Base-by-base conservation (phyloP, 2,329 filamentous ascomycete genomes). In the Colletotrichum sp. region DNA sequence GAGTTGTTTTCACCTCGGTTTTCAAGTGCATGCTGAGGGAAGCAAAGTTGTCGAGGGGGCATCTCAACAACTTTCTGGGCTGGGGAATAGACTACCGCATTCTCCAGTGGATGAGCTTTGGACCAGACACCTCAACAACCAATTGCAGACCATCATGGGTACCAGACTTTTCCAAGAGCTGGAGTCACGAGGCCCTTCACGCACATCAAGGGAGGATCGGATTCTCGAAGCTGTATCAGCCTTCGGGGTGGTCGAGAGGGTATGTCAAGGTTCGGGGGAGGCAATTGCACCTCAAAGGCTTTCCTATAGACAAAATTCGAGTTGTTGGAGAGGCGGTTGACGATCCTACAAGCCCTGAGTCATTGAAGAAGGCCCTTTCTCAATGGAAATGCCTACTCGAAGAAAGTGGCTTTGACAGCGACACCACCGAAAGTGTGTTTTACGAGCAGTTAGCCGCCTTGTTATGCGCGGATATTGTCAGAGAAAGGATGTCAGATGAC, bases 41-140 rank as follows among this genome's bases (percentile, higher is more conserved):
- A 52, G 49, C 49, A 2, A 16, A 52, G 18, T 6, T 2, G 0
- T 52, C 49, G 0, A 16, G 49, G n/a, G 49, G 49, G 10, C n/a
- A 52, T 52, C n/a, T 52, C 49, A 52, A 52, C 21, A 52, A 52
- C 8, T 52, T 52, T 10, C 18, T 52, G 0, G 49, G 49, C 49
- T 52, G 49, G 49, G 49, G 49, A 12, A n/a, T 52, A 52, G 49
- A 52, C 8, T 52, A 52, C 0, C 49, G 49, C 0, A 0, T 52
- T 13, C 49, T 52, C 10, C n/a, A 52, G 0, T 52, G 49, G 49
- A 52, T 52, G 9, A 24, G 0, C 18, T 52, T 24, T n/a, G n/a
- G 49, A 1, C 4, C 49, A 52, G 49, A 52, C 0, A 1, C 49
- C 5, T 2, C 49, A n/a, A 18, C 9, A 24, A 0, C n/a, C 18